Conservation (phyloP, 2,329 filamentous ascomycete genomes). For the Ascochyta pisi region DNA sequence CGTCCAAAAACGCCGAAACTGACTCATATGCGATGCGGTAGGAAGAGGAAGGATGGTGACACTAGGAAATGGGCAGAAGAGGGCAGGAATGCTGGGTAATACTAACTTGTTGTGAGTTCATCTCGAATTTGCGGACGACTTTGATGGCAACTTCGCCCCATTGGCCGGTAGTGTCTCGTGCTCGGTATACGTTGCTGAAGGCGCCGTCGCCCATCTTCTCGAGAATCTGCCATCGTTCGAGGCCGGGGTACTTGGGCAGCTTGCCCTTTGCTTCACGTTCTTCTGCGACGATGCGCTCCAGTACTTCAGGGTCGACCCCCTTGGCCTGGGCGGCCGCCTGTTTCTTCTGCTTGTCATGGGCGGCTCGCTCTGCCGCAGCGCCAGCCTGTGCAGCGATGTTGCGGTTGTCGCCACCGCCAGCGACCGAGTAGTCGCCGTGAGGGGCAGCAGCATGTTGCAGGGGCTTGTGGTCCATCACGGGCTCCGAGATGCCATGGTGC, state of each 20-base stretch:
- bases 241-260: constrained; percentile 82
- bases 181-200: constrained; percentile 98
- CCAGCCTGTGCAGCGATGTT: constrained; percentile 74
- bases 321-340: constrained; percentile 56
- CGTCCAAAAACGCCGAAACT: constrained; percentile 42
- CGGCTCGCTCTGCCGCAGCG: constrained; percentile 68
- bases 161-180: constrained; percentile 74
- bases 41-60: constrained; percentile 40
- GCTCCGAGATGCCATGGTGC: constrained; percentile 65
- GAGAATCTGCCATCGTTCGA: constrained; percentile 83
- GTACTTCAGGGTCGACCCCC: constrained; percentile 66
- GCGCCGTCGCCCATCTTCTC: constrained; percentile 99
- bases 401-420: constrained; percentile 65
- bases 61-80: constrained; percentile 38
- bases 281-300: constrained; percentile 87
- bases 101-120: constrained; percentile 98
- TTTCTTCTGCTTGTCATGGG: constrained; percentile 66
- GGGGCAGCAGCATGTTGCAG: constrained; percentile 58
- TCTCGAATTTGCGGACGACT: constrained; percentile 97
- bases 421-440: constrained; percentile 66
- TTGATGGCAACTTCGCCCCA: constrained; percentile 92
- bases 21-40: constrained; percentile 27
- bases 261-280: constrained; percentile 86
- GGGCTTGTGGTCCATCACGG: constrained; percentile 63
- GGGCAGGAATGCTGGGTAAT: constrained; percentile 33